Base-by-base conservation (phyloP, 495 filamentous ascomycete genomes). In the Glonium stellatum region DNA sequence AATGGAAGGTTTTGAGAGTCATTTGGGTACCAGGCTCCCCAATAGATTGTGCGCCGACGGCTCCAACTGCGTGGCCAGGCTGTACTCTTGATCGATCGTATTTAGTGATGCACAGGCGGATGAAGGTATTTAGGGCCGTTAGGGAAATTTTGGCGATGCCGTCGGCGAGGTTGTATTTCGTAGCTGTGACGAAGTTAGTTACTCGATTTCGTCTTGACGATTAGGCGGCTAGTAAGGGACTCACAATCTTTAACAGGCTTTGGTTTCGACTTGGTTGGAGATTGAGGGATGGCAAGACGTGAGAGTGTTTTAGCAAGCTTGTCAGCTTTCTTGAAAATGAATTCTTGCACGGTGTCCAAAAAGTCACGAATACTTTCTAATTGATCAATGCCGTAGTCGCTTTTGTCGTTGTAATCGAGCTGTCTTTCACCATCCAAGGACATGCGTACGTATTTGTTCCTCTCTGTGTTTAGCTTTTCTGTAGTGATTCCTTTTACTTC, bases 1-100 rank as follows among this genome's bases (percentile, higher is more conserved):
- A 98, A 86, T 98, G 93, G 85, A 98, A 98, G 71, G 93, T 98
- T 76, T 97, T 97, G 67, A 98, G 78, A 1, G 93, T 98, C 95
- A 98, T 98, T 73, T 98, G 95, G 4, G 95, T 98, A 70, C 95
- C 93, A 0, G 95, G 93, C 69, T 98, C 95, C 70, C 95, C 93
- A 68, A 98, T 97, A 31, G 91, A 96, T 73, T 98, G 95, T 13
- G 95, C 95, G 65, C 92, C 93, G 36, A 97, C 89, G 11, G 93
- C 95, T 57, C 95, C 93, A n/a, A 97, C 93, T 12, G 93, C 93
- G 68, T 96, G 92, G 3, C 95, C 95, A 8, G 93, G 89, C 70
- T 98, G 89, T 41, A 93, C 87, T 58, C 87, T 88, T 2, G 92
- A 90, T 69, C 82, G 90, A 63, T 88, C 84, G 73, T 96, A 97